Percentiles rank a stretch among this genome's conserved stretches.
These are phyloP conservation scores for Aspergillus bombycis DNA, from an alignment of 2,329 filamentous ascomycete genomes.

Conservation along the genomic window DNA sequence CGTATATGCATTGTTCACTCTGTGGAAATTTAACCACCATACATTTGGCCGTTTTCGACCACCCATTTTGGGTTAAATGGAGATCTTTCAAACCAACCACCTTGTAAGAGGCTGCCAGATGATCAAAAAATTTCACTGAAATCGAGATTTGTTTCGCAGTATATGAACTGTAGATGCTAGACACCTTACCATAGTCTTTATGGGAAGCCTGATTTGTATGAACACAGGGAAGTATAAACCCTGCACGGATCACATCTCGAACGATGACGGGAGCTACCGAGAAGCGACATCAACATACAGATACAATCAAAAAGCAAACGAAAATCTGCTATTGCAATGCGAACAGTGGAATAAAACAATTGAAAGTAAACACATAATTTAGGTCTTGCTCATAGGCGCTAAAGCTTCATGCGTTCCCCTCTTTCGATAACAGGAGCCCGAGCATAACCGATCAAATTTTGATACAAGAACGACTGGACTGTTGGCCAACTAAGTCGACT, in stretches of 20 bases:
- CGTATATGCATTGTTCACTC: neutral
- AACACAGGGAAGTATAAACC: neutral
- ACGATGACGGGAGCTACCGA: neutral
- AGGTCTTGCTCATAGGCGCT: conserved; percentile 5
- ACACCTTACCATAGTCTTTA: neutral
- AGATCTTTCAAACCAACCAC: neutral
- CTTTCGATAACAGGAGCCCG: neutral
- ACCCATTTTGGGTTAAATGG: neutral
- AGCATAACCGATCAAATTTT: conserved; percentile 24
- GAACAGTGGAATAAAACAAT: conserved; percentile 3
- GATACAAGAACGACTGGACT: conserved; percentile 28
- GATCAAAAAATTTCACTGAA: neutral
- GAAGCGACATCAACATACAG: neutral
- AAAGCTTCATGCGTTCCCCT: neutral
- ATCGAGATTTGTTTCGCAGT: neutral
- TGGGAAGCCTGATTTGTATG: neutral
- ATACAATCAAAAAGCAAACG: neutral
- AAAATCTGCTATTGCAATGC: conserved; percentile 9
- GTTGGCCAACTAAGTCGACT: neutral
- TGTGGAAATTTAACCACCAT: neutral
- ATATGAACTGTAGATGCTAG: neutral
- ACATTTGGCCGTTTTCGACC: neutral
- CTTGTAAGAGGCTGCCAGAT: neutral
- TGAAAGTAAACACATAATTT: conserved; percentile 5
- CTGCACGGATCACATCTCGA: neutral